Conservation (phyloP, 2,329 filamentous ascomycete species). For the Nemania bipapillata region DNA sequence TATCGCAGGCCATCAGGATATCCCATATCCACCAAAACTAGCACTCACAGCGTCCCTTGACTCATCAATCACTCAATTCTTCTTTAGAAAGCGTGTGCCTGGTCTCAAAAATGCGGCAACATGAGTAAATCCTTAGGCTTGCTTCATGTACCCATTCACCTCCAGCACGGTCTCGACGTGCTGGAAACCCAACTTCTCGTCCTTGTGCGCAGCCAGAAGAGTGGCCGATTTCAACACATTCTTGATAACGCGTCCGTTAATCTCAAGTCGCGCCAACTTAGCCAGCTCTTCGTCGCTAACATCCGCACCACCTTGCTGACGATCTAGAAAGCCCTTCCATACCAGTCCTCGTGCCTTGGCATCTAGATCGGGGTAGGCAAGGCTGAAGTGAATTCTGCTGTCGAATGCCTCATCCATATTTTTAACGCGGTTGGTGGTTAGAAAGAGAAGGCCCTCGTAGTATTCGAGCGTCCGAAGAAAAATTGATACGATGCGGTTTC, state of each 20-base stretch:
- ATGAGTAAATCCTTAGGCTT: background rate
- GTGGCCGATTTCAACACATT: constrained; percentile 58
- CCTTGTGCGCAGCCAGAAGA: constrained; percentile 45
- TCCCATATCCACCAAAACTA: background rate
- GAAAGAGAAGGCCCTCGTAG: constrained; percentile 54
- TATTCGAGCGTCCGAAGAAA: constrained; percentile 46
- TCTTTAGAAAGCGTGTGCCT: no score
- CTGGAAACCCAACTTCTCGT: constrained; percentile 15
- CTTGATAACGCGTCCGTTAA: constrained; percentile 65
- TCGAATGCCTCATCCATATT: constrained; percentile 54
- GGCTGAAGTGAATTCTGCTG: constrained; percentile 52
- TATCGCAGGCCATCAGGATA: background rate
- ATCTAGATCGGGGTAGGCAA: constrained; percentile 51
- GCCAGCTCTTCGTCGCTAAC: constrained; percentile 49
- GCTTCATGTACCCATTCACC: constrained; percentile 1
- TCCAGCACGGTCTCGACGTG: constrained; percentile 18
- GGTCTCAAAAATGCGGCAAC: background rate
- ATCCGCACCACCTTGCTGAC: constrained; percentile 46
- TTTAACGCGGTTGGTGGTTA: constrained; percentile 54
- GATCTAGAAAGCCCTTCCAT: constrained; percentile 53
- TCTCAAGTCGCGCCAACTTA: constrained; percentile 54
- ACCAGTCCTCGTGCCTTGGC: constrained; percentile 48
- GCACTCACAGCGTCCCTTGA: background rate
- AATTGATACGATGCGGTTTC: constrained; percentile 55
- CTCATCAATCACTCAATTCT: background rate